phyloP scores from a whole-genome alignment of 176 grass and related monocot genomes.

The Aechmea fasciata region DNA sequence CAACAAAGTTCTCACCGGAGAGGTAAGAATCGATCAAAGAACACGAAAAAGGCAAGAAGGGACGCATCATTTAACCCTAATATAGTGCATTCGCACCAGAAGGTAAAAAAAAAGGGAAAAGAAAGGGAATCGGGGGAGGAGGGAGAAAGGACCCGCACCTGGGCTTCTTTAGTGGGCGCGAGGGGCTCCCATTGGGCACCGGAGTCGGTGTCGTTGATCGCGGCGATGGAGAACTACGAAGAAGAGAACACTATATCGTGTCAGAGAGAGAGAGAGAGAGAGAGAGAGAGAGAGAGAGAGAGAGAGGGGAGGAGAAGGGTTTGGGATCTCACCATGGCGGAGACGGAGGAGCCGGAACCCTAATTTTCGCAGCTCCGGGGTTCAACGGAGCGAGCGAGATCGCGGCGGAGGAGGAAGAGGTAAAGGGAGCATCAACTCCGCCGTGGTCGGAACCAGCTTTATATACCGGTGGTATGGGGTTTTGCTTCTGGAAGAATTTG shows the following conservation, averaged over 20 bases:
- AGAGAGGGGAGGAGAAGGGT: background rate
- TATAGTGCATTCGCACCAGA: background rate
- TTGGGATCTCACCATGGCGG: constrained; percentile 37
- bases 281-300: background rate
- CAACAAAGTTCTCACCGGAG: too few species aligned
- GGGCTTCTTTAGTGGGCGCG: constrained; percentile 92
- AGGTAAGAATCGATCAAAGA: background rate
- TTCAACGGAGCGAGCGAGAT: too few species aligned
- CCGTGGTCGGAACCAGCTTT: too few species aligned
- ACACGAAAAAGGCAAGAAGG: background rate
- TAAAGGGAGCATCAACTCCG: too few species aligned
- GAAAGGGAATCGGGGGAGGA: background rate
- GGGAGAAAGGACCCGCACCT: constrained; percentile 26
- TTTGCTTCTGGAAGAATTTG: too few species aligned
- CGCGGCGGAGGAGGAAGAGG: too few species aligned
- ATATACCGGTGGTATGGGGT: too few species aligned
- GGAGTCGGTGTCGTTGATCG: constrained; percentile 77
- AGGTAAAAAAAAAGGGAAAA: background rate
- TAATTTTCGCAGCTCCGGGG: too few species aligned
- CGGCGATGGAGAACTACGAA: constrained; percentile 87
- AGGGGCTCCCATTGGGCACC: constrained; percentile 75
- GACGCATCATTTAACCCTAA: too few species aligned
- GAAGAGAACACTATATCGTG: constrained; percentile 3
- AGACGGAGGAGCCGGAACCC: background rate
- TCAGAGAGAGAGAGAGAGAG: constrained; percentile 4